Conservation (phyloP, 1,284 basidiomycete species). For the Pseudozyma tsukubaensis region DNA sequence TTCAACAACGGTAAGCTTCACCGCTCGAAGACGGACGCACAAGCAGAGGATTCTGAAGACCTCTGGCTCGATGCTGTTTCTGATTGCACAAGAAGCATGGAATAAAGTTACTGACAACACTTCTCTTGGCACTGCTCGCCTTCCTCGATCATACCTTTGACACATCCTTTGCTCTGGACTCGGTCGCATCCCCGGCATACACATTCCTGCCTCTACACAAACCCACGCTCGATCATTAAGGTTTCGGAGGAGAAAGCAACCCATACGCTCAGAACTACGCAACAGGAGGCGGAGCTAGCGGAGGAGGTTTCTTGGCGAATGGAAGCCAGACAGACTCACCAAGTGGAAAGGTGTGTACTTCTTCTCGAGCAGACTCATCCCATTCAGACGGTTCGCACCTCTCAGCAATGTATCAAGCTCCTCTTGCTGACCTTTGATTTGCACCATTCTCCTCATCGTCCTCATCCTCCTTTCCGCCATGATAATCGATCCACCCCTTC, state of each 20-base stretch:
- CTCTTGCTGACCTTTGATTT: no score
- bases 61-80: no score
- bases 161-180: background rate
- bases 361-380: background rate
- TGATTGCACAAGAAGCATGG: no score
- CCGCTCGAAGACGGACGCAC: no score
- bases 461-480: background rate
- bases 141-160: background rate
- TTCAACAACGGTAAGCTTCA: slow-evolving; percentile 47
- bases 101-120: background rate
- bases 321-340: slow-evolving; percentile 51
- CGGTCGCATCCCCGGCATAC: no score
- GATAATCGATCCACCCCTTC: slow-evolving; percentile 2
- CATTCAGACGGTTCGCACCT: background rate
- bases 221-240: slow-evolving; percentile 3
- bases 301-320: slow-evolving; percentile 54
- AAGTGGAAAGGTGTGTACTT: slow-evolving; percentile 40
- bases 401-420: background rate
- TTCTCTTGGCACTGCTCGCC: background rate
- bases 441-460: background rate
- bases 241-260: slow-evolving; percentile 40
- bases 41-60: no score
- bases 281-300: slow-evolving; percentile 53
- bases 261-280: slow-evolving; percentile 59
- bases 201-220: no score